These are phyloP conservation scores for Aspergillus caelatus DNA, from an alignment of 2,329 filamentous ascomycete species.

Conservation along the genomic window DNA sequence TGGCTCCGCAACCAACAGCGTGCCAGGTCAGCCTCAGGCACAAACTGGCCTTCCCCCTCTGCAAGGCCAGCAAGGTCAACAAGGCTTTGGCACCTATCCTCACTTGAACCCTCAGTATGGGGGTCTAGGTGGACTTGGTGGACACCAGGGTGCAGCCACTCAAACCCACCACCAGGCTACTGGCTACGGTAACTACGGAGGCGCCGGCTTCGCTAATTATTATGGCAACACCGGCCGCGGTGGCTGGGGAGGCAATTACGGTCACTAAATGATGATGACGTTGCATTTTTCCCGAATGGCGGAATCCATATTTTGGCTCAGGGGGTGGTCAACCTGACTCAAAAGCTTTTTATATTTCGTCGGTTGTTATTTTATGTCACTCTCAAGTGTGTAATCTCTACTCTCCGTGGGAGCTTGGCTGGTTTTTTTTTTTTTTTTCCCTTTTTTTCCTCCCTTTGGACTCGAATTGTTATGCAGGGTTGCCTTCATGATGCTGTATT, in stretches of 20 bases:
- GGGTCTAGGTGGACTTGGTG: constrained; percentile 46
- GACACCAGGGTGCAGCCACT: constrained; percentile 44
- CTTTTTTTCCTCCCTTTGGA: constrained; percentile 22
- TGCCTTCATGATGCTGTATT: constrained; percentile 40
- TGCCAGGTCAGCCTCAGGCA: constrained; percentile 52
- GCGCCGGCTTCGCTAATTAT: constrained; percentile 46
- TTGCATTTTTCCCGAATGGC: constrained; percentile 29
- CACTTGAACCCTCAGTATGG: constrained; percentile 58
- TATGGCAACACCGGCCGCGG: constrained; percentile 48
- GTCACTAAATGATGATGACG: constrained; percentile 41
- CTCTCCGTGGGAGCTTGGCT: constrained; percentile 43
- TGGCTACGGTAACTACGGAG: constrained; percentile 47
- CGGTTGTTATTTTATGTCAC: constrained; percentile 26
- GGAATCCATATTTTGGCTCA: constrained; percentile 34
- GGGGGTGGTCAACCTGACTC: constrained; percentile 20
- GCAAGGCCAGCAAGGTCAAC: constrained; percentile 57
- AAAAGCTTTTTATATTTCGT: constrained; percentile 24
- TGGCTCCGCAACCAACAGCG: constrained; percentile 64
- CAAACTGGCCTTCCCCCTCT: constrained; percentile 58
- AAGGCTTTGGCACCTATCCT: constrained; percentile 60
- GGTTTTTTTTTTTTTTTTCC: constrained; percentile 30
- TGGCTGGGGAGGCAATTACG: constrained; percentile 52
- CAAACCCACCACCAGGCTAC: constrained; percentile 46
- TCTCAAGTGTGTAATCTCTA: constrained; percentile 46
- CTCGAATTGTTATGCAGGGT: constrained; percentile 27